A percentile compares a stretch with the other conserved stretches of the same genome.
Conservation (phyloP, 176 grass and related monocot genomes). For the Metroxylon sagu region DNA sequence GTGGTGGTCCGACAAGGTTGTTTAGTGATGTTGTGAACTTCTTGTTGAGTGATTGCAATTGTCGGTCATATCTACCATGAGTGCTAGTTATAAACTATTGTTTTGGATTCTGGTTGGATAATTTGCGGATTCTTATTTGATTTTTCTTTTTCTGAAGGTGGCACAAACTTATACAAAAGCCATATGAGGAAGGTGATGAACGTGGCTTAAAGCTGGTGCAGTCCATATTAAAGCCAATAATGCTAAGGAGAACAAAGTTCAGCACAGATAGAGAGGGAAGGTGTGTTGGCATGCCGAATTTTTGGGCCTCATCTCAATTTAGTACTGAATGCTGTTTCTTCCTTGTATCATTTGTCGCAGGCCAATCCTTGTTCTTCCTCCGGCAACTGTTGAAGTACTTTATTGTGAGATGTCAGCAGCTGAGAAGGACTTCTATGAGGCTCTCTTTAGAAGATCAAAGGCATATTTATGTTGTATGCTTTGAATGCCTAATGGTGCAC, state of each 20-base stretch:
- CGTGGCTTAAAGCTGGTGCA: slow-evolving; percentile 82
- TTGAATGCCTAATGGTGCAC: slow-evolving; percentile 16
- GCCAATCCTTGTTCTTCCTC: slow-evolving; percentile 83
- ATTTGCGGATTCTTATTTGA: slow-evolving; percentile 8
- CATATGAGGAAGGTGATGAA: slow-evolving; percentile 94
- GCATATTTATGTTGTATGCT: slow-evolving; percentile 17
- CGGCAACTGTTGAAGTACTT: slow-evolving; percentile 77
- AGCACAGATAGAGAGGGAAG: slow-evolving; percentile 90
- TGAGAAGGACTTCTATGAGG: slow-evolving; percentile 97
- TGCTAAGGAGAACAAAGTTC: slow-evolving; percentile 88
- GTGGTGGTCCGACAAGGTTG: too few species aligned
- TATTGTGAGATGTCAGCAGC: slow-evolving; percentile 83
- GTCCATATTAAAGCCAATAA: slow-evolving; percentile 87
- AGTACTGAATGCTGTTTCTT: too few species aligned
- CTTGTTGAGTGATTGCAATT: too few species aligned
- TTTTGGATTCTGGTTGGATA: neutral
- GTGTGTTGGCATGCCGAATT: slow-evolving; percentile 8
- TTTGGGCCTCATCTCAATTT: too few species aligned
- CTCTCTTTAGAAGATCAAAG: slow-evolving; percentile 82
- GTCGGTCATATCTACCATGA: too few species aligned
- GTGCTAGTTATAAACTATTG: neutral
- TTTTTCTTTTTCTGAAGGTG: slow-evolving; percentile 46
- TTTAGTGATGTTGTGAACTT: too few species aligned
- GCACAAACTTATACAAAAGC: slow-evolving; percentile 94
- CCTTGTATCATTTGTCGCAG: slow-evolving; percentile 32